phyloP scores from a whole-genome alignment of 805 yeast species.

The Wickerhamiella australiensis region DNA sequence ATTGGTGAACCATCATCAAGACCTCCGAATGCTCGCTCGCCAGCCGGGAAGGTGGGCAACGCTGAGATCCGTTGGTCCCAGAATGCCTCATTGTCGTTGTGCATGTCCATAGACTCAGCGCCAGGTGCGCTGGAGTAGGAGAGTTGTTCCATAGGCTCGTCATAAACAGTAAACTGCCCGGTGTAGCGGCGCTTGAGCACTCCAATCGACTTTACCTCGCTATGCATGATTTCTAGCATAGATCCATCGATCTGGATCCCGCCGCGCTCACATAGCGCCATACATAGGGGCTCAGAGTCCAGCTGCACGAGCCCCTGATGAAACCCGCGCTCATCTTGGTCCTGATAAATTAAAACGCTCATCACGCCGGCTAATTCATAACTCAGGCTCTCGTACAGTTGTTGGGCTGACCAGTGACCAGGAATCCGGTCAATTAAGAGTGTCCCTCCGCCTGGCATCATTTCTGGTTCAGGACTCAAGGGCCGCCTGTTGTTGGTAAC shows the following conservation, averaged over 20 bases:
- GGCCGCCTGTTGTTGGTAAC: not conserved
- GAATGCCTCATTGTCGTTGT: not conserved
- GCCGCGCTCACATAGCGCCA: not conserved
- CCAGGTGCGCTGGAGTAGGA: not conserved
- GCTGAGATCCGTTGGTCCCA: not conserved
- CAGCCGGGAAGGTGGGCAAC: not conserved
- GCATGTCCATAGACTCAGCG: not conserved
- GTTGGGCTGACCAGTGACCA: not conserved
- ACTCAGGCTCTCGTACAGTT: not conserved
- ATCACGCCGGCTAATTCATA: not conserved
- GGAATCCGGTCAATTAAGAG: constrained; percentile 4
- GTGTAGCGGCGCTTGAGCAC: constrained; percentile 1
- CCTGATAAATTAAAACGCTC: constrained; percentile 3
- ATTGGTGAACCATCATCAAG: not conserved
- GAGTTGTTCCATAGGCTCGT: not conserved
- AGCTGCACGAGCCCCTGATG: constrained; percentile 9
- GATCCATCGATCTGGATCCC: not conserved
- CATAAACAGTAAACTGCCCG: constrained; percentile 3
- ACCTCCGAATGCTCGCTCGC: not conserved
- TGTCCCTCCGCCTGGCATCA: not conserved
- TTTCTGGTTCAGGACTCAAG: not conserved
- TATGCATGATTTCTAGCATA: not conserved
- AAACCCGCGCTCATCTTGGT: constrained; percentile 5
- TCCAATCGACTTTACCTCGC: constrained; percentile 9
- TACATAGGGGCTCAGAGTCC: not conserved